Evolutionary conservation across 208 protist species (phyloP).

Genomic region (Angomonas deanei): DNA sequence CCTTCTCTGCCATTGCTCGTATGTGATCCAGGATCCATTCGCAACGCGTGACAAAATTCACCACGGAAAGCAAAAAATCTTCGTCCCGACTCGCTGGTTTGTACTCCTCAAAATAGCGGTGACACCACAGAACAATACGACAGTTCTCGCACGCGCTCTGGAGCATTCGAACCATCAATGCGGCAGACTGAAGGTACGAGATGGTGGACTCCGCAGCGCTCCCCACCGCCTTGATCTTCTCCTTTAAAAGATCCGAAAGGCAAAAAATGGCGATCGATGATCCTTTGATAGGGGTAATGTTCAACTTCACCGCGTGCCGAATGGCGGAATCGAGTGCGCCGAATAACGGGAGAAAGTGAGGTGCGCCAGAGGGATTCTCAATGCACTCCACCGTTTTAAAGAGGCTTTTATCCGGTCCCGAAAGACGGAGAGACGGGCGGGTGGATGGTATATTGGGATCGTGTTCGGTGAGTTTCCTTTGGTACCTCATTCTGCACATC

Average conservation of each 20-base stretch:
- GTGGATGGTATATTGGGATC: too few species aligned
- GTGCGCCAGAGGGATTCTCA: constrained; percentile 21
- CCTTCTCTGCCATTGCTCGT: too few species aligned
- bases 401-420: neutral
- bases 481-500: neutral
- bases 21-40: too few species aligned
- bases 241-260: constrained; percentile 22
- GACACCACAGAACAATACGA: constrained; percentile 43
- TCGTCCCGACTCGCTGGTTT: neutral
- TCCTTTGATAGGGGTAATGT: constrained; percentile 88
- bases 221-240: constrained; percentile 20
- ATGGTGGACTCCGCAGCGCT: constrained; percentile 15
- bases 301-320: constrained; percentile 68
- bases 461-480: too few species aligned
- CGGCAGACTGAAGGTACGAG: constrained; percentile 54
- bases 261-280: constrained; percentile 80
- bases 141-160: constrained; percentile 85
- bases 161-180: constrained; percentile 86
- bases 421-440: neutral
- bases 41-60: neutral
- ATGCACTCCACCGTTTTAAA: constrained; percentile 10
- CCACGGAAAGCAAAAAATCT: neutral
- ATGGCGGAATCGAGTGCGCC: constrained; percentile 73
- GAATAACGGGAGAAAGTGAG: neutral
- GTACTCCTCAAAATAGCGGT: constrained; percentile 16